Percentiles rank a stretch among this genome's conserved stretches.
phyloP scores from a whole-genome alignment of 2,329 filamentous ascomycete genomes.

The Colletotrichum spaethianum region DNA sequence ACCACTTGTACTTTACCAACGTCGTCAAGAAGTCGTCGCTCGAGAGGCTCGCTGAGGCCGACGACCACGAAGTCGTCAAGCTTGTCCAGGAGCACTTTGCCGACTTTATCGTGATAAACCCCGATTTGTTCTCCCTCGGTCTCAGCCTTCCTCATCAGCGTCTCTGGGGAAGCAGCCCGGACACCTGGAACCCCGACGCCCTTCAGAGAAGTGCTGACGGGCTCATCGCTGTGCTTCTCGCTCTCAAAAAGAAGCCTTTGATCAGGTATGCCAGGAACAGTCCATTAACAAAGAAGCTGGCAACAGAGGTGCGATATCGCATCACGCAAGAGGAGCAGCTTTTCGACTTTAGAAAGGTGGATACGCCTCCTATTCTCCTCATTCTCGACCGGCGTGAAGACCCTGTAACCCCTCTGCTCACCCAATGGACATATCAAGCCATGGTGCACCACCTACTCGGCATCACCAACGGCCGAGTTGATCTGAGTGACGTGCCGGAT shows the following conservation, averaged over 20 bases:
- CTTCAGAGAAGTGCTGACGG: slow-evolving; percentile 91
- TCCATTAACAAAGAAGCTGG: slow-evolving; percentile 89
- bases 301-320: slow-evolving; percentile 90
- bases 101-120: slow-evolving; percentile 95
- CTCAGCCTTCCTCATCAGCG: slow-evolving; percentile 80
- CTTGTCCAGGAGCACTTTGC: slow-evolving; percentile 96
- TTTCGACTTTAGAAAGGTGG: slow-evolving; percentile 95
- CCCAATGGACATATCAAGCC: slow-evolving; percentile 99
- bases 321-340: slow-evolving; percentile 96
- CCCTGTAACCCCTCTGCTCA: slow-evolving; percentile 92
- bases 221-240: slow-evolving; percentile 84
- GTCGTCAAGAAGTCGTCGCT: slow-evolving; percentile 96
- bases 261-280: slow-evolving; percentile 96
- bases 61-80: slow-evolving; percentile 97
- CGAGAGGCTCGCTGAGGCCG: slow-evolving; percentile 93
- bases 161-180: slow-evolving; percentile 86
- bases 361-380: slow-evolving; percentile 93
- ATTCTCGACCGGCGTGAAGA: slow-evolving; percentile 94
- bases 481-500: slow-evolving; percentile 87
- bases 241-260: slow-evolving; percentile 96
- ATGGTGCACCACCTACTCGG: slow-evolving; percentile 98
- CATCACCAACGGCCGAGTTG: slow-evolving; percentile 94
- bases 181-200: slow-evolving; percentile 92
- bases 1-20: slow-evolving; percentile 97
- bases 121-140: slow-evolving; percentile 89